Evolutionary conservation across 2,329 filamentous ascomycete genomes (phyloP).

Genomic region (Colletotrichum chlorophyti): DNA sequence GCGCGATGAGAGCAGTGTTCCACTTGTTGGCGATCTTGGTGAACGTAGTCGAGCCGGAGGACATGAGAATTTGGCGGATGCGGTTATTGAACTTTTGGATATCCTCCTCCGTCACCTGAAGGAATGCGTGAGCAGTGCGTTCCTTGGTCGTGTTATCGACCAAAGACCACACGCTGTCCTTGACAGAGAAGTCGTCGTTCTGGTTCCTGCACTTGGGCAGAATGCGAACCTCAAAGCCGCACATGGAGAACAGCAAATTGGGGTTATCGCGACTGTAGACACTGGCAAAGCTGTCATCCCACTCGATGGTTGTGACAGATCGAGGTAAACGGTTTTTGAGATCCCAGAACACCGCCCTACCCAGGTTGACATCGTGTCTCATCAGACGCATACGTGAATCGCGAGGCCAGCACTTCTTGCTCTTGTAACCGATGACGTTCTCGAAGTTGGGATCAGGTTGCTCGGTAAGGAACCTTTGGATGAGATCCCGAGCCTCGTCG

Average conservation of each 20-base stretch:
- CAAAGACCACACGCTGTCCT: slow-evolving; percentile 97
- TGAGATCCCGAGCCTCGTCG: slow-evolving; percentile 93
- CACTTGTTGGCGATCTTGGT: slow-evolving; percentile 99
- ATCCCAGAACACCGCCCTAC: slow-evolving; percentile 98
- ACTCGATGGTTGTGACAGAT: slow-evolving; percentile 96
- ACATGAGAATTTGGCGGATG: slow-evolving; percentile 98
- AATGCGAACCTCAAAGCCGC: slow-evolving; percentile 95
- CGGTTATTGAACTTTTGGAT: slow-evolving; percentile 99
- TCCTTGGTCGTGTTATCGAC: slow-evolving; percentile 98
- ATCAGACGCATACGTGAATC: slow-evolving; percentile 98
- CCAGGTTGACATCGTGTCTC: slow-evolving; percentile 98
- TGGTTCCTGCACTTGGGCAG: slow-evolving; percentile 93
- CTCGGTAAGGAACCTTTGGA: slow-evolving; percentile 96
- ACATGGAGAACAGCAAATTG: slow-evolving; percentile 97
- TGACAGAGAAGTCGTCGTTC: slow-evolving; percentile 95
- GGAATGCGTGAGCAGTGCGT: slow-evolving; percentile 93
- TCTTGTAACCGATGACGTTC: slow-evolving; percentile 98
- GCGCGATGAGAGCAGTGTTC: slow-evolving; percentile 96
- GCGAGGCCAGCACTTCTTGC: slow-evolving; percentile 99
- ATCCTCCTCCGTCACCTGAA: slow-evolving; percentile 97
- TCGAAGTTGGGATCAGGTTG: slow-evolving; percentile 99
- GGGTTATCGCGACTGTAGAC: slow-evolving; percentile 99
- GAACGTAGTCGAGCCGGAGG: slow-evolving; percentile 97
- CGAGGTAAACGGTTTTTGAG: slow-evolving; percentile 94
- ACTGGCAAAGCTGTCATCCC: slow-evolving; percentile 98